These are phyloP conservation scores for Penicillium ucsense DNA, from an alignment of 495 filamentous ascomycete species.

Conservation along the genomic window DNA sequence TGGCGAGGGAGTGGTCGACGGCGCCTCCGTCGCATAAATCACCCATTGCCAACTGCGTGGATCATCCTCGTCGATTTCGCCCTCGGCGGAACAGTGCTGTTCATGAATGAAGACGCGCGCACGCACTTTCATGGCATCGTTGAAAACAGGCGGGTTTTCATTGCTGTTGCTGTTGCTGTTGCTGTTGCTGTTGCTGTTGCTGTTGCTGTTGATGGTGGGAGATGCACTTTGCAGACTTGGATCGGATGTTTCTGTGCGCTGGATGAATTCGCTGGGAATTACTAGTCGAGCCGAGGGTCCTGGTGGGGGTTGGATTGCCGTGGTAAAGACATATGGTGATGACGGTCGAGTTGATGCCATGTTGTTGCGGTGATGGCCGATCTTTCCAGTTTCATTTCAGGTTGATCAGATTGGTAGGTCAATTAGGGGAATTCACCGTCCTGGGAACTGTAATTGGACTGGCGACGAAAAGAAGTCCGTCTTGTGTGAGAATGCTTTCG, in stretches of 20 bases:
- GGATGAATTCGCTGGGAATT: conserved; percentile 10
- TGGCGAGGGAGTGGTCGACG: background rate
- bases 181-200: too few species aligned
- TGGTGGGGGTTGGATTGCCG: conserved; percentile 17
- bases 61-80: conserved; percentile 77
- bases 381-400: too few species aligned
- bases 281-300: conserved; percentile 6
- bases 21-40: conserved; percentile 35
- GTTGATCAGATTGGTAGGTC: too few species aligned
- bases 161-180: conserved; percentile 7
- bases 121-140: conserved; percentile 71
- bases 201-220: background rate
- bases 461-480: too few species aligned
- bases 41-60: conserved; percentile 73
- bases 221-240: too few species aligned
- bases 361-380: background rate
- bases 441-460: too few species aligned
- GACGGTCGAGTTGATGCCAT: too few species aligned
- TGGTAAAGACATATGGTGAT: background rate
- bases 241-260: too few species aligned
- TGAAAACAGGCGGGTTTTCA: conserved; percentile 48
- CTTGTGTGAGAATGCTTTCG: too few species aligned
- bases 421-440: too few species aligned
- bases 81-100: conserved; percentile 54
- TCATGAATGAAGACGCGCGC: conserved; percentile 68